These are phyloP conservation scores for Botrytis squamosa DNA, from an alignment of 2,329 filamentous ascomycete species.

Conservation along the genomic window DNA sequence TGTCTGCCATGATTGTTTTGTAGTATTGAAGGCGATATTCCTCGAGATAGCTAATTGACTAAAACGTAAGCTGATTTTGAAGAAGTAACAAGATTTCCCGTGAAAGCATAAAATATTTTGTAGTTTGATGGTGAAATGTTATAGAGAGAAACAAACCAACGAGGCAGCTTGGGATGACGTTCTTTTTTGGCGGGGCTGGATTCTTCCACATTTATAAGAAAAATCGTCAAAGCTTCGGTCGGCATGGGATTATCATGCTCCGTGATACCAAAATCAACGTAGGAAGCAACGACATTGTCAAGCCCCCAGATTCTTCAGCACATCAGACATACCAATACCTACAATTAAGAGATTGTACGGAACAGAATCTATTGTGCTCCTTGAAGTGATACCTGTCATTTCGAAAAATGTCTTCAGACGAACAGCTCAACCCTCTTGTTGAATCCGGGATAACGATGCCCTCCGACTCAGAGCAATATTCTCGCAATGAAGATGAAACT, in stretches of 20 bases:
- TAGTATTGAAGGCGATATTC: conserved; percentile 25
- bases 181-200: conserved; percentile 2
- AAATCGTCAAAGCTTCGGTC: conserved; percentile 18
- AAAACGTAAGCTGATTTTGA: not conserved
- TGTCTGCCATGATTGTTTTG: conserved; percentile 40
- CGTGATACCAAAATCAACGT: not conserved
- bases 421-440: conserved; percentile 55
- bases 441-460: conserved; percentile 75
- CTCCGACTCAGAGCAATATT: conserved; percentile 83
- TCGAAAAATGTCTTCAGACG: conserved; percentile 54
- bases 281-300: not conserved
- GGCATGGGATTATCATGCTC: not conserved
- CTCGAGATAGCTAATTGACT: not conserved
- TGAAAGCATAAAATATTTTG: not conserved
- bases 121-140: conserved; percentile 1
- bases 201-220: not conserved
- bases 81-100: not conserved
- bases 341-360: not conserved
- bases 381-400: not conserved
- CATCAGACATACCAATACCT: not conserved
- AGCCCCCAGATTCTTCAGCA: not conserved
- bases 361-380: not conserved
- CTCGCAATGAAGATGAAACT: conserved; percentile 60
- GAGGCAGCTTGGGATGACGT: conserved; percentile 28
- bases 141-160: conserved; percentile 8